Evolutionary conservation across 495 filamentous ascomycete species (phyloP).

Genomic region (Ramalina intermedia): DNA sequence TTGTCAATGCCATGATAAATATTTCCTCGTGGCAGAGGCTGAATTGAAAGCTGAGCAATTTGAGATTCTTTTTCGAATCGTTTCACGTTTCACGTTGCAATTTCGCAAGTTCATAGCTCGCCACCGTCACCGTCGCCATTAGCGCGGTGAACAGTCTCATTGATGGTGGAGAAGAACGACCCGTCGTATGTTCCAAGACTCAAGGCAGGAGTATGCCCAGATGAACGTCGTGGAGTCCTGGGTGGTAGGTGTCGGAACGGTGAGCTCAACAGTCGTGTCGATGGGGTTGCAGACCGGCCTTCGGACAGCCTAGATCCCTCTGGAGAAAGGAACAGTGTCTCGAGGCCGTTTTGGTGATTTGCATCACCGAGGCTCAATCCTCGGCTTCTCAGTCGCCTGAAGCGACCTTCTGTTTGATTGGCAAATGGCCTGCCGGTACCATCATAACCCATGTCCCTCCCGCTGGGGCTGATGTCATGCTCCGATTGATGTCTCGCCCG

Average conservation of each 20-base stretch:
- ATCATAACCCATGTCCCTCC: slow-evolving; percentile 30
- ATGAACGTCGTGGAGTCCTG: slow-evolving; percentile 9
- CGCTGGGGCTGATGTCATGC: slow-evolving; percentile 32
- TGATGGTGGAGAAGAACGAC: not conserved
- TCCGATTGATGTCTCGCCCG: slow-evolving; percentile 32
- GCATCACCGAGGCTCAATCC: slow-evolving; percentile 34
- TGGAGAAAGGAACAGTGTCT: slow-evolving; percentile 25
- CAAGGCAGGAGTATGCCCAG: slow-evolving; percentile 10
- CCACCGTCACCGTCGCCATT: no score
- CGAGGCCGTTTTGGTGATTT: slow-evolving; percentile 22
- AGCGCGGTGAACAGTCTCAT: not conserved
- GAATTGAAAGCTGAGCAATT: no score
- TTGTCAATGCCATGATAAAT: no score
- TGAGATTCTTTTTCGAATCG: no score
- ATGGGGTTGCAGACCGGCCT: slow-evolving; percentile 18
- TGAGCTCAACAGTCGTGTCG: slow-evolving; percentile 35
- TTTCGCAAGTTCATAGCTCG: no score
- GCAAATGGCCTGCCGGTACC: slow-evolving; percentile 35
- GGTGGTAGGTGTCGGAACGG: slow-evolving; percentile 26
- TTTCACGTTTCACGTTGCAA: no score
- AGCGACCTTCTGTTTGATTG: slow-evolving; percentile 31
- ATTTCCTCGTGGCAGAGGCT: no score
- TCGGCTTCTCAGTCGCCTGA: slow-evolving; percentile 35
- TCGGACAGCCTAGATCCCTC: no score
- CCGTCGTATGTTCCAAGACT: slow-evolving; percentile 13